Conservation (phyloP, 2,329 filamentous ascomycete species). For the Pseudogymnoascus sp. region DNA sequence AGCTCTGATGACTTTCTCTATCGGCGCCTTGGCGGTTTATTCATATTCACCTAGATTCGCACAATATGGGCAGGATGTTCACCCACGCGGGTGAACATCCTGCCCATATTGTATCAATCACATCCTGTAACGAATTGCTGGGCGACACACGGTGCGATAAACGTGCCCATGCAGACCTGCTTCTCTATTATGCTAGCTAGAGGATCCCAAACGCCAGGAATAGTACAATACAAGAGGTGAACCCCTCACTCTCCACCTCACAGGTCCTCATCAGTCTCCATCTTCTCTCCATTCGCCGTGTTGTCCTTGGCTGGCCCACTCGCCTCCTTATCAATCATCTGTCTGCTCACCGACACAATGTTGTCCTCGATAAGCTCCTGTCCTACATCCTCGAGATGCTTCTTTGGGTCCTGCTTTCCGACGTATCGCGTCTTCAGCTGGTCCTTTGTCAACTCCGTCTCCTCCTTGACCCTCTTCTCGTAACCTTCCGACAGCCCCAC, state of each 20-base stretch:
- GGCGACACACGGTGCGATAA: not conserved
- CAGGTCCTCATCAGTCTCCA: constrained; percentile 59
- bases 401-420: constrained; percentile 98
- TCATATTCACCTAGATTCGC: not conserved
- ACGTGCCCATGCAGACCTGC: constrained; percentile 10
- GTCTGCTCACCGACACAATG: constrained; percentile 93
- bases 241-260: constrained; percentile 1
- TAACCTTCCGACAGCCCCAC: constrained; percentile 90
- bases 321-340: constrained; percentile 99
- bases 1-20: not conserved
- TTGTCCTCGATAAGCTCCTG: constrained; percentile 98
- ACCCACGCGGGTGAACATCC: too few species aligned
- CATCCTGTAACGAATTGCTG: not conserved
- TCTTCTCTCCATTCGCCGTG: constrained; percentile 48
- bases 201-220: constrained; percentile 10
- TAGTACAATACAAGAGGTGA: constrained; percentile 7
- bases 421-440: constrained; percentile 98
- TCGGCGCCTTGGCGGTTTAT: not conserved
- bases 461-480: constrained; percentile 97
- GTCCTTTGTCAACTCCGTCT: constrained; percentile 93
- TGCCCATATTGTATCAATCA: too few species aligned
- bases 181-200: constrained; percentile 11
- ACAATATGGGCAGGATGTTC: not conserved
- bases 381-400: constrained; percentile 94
- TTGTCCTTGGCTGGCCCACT: constrained; percentile 71